These are phyloP conservation scores for Ophiosphaerella narmari DNA, from an alignment of 2,329 filamentous ascomycete species.

Conservation along the genomic window DNA sequence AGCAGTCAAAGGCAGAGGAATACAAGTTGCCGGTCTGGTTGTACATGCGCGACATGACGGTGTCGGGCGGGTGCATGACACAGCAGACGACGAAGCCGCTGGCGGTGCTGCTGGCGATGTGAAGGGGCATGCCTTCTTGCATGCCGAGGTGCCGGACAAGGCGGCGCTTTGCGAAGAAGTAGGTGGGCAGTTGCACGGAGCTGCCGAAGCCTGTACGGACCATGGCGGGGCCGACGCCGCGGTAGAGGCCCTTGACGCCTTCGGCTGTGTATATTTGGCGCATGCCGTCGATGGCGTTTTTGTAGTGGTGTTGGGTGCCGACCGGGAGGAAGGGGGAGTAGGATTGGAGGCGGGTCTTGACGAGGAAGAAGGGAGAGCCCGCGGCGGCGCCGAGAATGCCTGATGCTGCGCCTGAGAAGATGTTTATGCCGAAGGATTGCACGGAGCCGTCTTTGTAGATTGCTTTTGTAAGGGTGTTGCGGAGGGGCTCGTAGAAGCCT, in stretches of 20 bases:
- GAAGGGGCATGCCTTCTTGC: slow-evolving; percentile 86
- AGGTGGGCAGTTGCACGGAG: slow-evolving; percentile 94
- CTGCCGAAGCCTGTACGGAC: slow-evolving; percentile 94
- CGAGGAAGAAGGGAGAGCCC: slow-evolving; percentile 94
- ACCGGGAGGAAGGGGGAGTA: slow-evolving; percentile 91
- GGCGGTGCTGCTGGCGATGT: slow-evolving; percentile 83
- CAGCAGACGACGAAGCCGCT: slow-evolving; percentile 97
- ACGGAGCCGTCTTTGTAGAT: slow-evolving; percentile 73
- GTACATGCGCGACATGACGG: slow-evolving; percentile 98
- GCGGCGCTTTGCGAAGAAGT: slow-evolving; percentile 94
- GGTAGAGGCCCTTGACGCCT: slow-evolving; percentile 80
- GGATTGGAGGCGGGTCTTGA: slow-evolving; percentile 95
- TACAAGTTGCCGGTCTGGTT: slow-evolving; percentile 99
- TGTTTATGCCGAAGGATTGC: slow-evolving; percentile 88
- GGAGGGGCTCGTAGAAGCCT: slow-evolving; percentile 96
- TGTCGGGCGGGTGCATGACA: slow-evolving; percentile 98
- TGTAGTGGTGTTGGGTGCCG: slow-evolving; percentile 94
- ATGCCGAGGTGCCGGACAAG: slow-evolving; percentile 82
- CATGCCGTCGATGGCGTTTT: slow-evolving; percentile 82
- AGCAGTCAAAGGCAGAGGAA: slow-evolving; percentile 86
- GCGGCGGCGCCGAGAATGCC: slow-evolving; percentile 91
- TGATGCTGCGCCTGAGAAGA: slow-evolving; percentile 86
- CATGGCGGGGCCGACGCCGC: slow-evolving; percentile 91
- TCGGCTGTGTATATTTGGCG: slow-evolving; percentile 77
- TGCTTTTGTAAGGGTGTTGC: slow-evolving; percentile 69